phyloP scores from a whole-genome alignment of 2,329 filamentous ascomycete species.

The Xylaria multiplex region DNA sequence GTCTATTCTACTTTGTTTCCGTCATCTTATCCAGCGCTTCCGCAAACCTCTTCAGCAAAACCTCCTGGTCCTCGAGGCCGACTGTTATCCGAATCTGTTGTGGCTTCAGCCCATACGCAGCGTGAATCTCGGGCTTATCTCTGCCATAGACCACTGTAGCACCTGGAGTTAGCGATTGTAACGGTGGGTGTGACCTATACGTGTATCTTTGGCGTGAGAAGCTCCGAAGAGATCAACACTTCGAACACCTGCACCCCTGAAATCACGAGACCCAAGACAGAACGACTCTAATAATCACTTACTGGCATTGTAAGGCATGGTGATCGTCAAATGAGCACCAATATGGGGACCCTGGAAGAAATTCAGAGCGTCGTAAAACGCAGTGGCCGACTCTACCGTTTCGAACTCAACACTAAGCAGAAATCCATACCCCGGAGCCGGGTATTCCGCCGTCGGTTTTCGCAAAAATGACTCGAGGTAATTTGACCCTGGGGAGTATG shows the following conservation, averaged over 20 bases:
- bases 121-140: slow-evolving; percentile 52
- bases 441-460: slow-evolving; percentile 55
- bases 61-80: slow-evolving; percentile 57
- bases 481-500: slow-evolving; percentile 38
- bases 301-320: slow-evolving; percentile 58
- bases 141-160: slow-evolving; percentile 53
- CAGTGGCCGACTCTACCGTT: slow-evolving; percentile 51
- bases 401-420: slow-evolving; percentile 63
- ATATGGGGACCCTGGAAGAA: slow-evolving; percentile 64
- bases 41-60: slow-evolving; percentile 45
- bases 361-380: slow-evolving; percentile 61
- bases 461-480: slow-evolving; percentile 48
- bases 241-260: not conserved
- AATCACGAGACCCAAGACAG: not conserved
- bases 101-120: slow-evolving; percentile 51
- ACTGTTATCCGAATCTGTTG: slow-evolving; percentile 59
- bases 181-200: not conserved
- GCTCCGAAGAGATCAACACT: not conserved
- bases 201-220: not conserved
- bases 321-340: slow-evolving; percentile 62
- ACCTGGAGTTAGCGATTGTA: not conserved
- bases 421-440: slow-evolving; percentile 63
- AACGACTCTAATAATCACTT: not conserved
- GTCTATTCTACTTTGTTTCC: not conserved
- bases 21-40: slow-evolving; percentile 20